Evolutionary conservation across 305 asterid genomes (phyloP), one percentile per base, ranked within the genome.

Genomic region (Fraxinus latifolia): DNA sequence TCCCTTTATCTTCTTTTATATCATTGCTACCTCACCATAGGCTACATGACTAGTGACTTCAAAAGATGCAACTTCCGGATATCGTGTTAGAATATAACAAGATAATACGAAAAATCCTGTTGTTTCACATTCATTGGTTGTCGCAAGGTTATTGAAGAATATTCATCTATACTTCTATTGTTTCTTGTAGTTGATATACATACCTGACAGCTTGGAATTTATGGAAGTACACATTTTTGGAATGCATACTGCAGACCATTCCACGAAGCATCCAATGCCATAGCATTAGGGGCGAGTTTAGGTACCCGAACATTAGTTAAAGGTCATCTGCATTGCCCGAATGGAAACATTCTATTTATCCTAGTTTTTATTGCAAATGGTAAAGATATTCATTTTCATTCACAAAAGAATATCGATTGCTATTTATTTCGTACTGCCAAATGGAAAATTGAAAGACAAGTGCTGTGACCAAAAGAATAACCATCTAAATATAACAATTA

Each of bases 191-290:
- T 47, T 47, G 58, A 47, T 47, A 47, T 47, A 47, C 58, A 47
- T 4, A 47, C 19, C 58, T 47, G 58, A 47, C 58, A 47, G 1
- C 6, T 1, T 17, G 17, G 96, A 89, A 86, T 89, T 93, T 44
- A 93, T 93, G 8, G 97, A 94, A 77, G 96, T 93, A 79, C 97
- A 93, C 79, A 93, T 91, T 76, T 89, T 93, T 34, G 96, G 97
- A 39, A 32, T 90, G 92, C 97, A 90, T 76, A 96, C 97, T 72
- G 97, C 97, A 76, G 97, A 91, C 97, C 90, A 82, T 90, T 93
- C 67, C 96, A 91, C 39, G 96, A 93, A 90, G 96, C 97, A 42
- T 89, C 96, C 55, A 91, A 93, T 77, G 97, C 95, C 74, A 93
- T 93, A 53, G 94, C 94, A 78, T 72, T 93, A 87, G 96, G 95